Evolutionary conservation across 441 rosid species (phyloP).

Genomic region (Eruca vesicaria): DNA sequence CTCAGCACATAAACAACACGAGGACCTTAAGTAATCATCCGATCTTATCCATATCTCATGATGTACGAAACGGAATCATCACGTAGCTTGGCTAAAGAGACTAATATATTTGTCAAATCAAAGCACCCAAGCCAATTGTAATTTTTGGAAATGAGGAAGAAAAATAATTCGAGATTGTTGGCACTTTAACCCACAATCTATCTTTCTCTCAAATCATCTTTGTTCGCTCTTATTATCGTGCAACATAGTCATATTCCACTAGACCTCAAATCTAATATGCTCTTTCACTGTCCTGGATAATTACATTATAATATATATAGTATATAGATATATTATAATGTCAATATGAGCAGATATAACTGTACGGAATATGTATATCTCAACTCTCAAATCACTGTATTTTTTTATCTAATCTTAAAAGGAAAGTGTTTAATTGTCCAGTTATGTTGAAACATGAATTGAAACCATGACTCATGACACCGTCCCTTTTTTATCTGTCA

Average conservation of each 20-base stretch:
- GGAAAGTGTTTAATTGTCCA: neutral
- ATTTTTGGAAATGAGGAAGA: constrained; percentile 6
- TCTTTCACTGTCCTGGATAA: constrained; percentile 24
- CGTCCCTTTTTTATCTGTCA: neutral
- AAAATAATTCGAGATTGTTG: constrained; percentile 20
- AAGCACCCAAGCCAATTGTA: constrained; percentile 15
- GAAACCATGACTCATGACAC: neutral
- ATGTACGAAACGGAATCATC: constrained; percentile 16
- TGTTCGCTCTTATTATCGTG: constrained; percentile 25
- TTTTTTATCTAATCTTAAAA: neutral
- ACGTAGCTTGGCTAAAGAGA: constrained; percentile 6
- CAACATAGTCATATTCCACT: constrained; percentile 32
- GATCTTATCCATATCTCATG: constrained; percentile 20
- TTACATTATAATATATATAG: neutral
- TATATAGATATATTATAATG: neutral
- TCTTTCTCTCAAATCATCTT: constrained; percentile 18
- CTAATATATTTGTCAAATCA: neutral
- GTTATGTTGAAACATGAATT: neutral
- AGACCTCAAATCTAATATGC: constrained; percentile 25
- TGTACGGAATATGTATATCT: neutral
- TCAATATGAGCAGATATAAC: constrained; percentile 13
- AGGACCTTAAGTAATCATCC: neutral
- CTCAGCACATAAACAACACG: constrained; percentile 11
- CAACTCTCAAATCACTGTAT: constrained; percentile 1
- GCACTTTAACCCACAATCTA: constrained; percentile 29